Base-by-base conservation (phyloP, 805 yeast species). In the Yamadazyma paraphyllophila region DNA sequence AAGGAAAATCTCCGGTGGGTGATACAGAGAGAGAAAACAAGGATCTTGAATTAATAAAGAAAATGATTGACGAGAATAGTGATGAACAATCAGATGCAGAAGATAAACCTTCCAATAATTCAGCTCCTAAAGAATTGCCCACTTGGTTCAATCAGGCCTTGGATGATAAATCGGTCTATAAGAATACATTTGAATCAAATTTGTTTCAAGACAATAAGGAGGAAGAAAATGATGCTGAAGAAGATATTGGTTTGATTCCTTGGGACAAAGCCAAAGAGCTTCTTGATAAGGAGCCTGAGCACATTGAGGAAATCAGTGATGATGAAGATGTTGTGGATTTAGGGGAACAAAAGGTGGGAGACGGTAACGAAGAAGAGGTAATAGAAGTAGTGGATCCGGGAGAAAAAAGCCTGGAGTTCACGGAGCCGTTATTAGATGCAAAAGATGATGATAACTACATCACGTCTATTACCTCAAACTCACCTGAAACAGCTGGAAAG, bases 191-290 rank as follows among this genome's bases (percentile, higher is more conserved):
- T 16, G 14, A 34, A 36, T 29, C 24, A 37, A 20, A 20, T 20
- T 20, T 20, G 24, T 20, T 20, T 20, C 24, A 36, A 31, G 30
- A 20, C 15, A 38, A 33, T 26, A 33, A 15, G n/a, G 2, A 24
- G 2, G 9, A 43, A 44, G 39, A 25, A 45, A 36, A 62, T 68
- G 73, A 66, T 25, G 76, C 73, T 39, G 79, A 76, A 13, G 46
- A 36, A 46, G 63, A 65, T 36, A 75, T 71, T 1, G 83, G 83
- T 0, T 57, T 81, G 40, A 67, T 80, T 4, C 64, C 82, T 0
- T 80, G 80, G 76, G 60, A 61, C 35, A 82, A 77, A 46, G 76
- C 78, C 1, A 67, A 66, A 43, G 69, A 60, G 12, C 46, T 56
- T 31, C 42, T 62, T 6, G 59, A 53, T 12, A 40, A 44, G 10